Evolutionary conservation across 768 basidiomycete species (phyloP), one percentile per base, ranked within the genome.

Genomic region (Lactarius hengduanensis): DNA sequence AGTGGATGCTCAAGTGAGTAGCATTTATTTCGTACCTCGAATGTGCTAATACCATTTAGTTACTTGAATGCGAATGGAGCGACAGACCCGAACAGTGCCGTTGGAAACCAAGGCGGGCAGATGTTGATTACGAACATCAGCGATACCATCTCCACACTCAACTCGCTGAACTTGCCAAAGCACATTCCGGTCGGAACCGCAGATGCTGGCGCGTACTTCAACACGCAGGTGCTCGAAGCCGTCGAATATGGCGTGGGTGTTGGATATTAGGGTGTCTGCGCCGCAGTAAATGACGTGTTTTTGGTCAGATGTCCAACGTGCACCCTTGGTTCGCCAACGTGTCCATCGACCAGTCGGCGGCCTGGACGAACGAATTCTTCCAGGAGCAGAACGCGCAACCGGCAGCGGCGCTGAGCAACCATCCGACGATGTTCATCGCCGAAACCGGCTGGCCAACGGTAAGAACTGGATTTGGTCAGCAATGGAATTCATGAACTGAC

Each of bases 251-350:
- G 90, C 60, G 87, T 89, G 74, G 38, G 83, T 79, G 10, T 64
- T 63, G 54, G 66, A 57, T 32, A 47, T 57, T 77, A 7, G 69
- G 82, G 95, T n/a, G 77, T 93, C 6, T 74, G 75, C 13, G 47
- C 79, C 78, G n/a, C 81, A 53, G 87, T 90, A 72, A 91, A 87
- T 71, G 90, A 88, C 62, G 85, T 87, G 72, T 58, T 81, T 81
- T 78, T n/a, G 18, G 6, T 68, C 66, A 90, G 87, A 84, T 95
- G 89, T 84, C 92, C 7, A 96, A 97, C 68, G 92, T 94, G 8
- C 94, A 96, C 73, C 88, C 94, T 3, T 95, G 92, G 93, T 98
- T 97, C 74, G 96, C 90, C n/a, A 86, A 89, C 70, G 83, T 89
- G 30, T 81, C 84, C 9, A 85, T 88, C 30, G 75, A 84, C 5